A percentile compares a stretch with the other conserved stretches of the same genome.
Conservation (phyloP, 768 basidiomycete genomes). For the Panellus pusillus region DNA sequence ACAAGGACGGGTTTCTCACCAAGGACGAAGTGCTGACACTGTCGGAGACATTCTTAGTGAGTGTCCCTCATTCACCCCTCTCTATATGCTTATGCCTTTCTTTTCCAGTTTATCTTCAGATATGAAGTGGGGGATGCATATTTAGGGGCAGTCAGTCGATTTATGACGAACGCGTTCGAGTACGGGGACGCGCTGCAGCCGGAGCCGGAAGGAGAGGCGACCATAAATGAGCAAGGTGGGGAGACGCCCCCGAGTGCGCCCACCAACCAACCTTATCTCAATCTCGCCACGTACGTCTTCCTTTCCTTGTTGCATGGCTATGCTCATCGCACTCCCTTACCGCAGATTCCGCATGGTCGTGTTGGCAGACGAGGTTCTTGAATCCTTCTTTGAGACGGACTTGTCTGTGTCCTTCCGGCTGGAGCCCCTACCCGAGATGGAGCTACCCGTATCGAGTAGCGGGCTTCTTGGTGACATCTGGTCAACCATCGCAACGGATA, state of each 20-base stretch:
- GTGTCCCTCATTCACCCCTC: slow-evolving; percentile 25
- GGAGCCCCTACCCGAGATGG: slow-evolving; percentile 67
- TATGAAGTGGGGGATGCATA: slow-evolving; percentile 96
- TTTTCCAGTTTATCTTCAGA: slow-evolving; percentile 89
- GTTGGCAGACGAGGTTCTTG: slow-evolving; percentile 92
- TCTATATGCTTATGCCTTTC: neutral
- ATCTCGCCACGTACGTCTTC: slow-evolving; percentile 72
- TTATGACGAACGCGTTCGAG: slow-evolving; percentile 98
- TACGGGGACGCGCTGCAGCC: slow-evolving; percentile 93
- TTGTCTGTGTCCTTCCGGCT: slow-evolving; percentile 86
- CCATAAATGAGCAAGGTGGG: slow-evolving; percentile 34
- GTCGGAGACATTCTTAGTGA: slow-evolving; percentile 89
- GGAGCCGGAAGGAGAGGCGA: slow-evolving; percentile 37
- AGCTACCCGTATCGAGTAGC: slow-evolving; percentile 55
- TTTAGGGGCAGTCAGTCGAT: slow-evolving; percentile 92
- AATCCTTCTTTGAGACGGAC: slow-evolving; percentile 95
- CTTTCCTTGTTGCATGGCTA: neutral
- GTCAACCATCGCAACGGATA: slow-evolving; percentile 87
- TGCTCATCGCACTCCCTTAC: slow-evolving; percentile 7
- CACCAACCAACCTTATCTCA: slow-evolving; percentile 88
- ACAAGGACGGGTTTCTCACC: slow-evolving; percentile 92
- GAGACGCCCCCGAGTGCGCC: slow-evolving; percentile 51
- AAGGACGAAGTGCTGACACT: slow-evolving; percentile 96
- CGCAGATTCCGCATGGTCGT: slow-evolving; percentile 97
- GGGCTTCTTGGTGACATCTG: slow-evolving; percentile 82